These are phyloP conservation scores for Lathyrus tuberosus DNA, from an alignment of 306 rosid genomes.

Conservation along the genomic window DNA sequence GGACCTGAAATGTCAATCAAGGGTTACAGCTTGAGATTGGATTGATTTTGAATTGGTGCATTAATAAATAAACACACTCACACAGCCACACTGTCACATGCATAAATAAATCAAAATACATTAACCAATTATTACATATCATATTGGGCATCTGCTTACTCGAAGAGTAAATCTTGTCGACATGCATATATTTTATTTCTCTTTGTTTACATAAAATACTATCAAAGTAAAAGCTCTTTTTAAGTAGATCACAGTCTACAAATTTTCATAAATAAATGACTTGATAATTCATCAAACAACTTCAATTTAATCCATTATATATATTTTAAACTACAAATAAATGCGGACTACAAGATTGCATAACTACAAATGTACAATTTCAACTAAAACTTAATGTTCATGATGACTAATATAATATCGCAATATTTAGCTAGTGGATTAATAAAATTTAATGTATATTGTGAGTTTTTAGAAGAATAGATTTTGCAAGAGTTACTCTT, in stretches of 20 bases:
- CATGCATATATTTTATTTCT: not conserved
- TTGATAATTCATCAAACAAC: not conserved
- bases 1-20: conserved; percentile 65
- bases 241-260: not conserved
- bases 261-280: not conserved
- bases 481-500: not conserved
- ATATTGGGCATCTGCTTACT: not conserved
- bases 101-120: not conserved
- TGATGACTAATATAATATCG: not conserved
- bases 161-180: not conserved
- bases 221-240: not conserved
- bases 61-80: not conserved
- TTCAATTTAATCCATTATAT: not conserved
- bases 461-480: not conserved
- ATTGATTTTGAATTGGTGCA: conserved; percentile 12
- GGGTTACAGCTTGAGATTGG: conserved; percentile 21
- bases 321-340: not conserved
- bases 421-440: conserved; percentile 4
- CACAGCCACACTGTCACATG: not conserved
- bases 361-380: not conserved
- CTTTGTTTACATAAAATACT: not conserved
- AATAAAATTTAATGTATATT: not conserved
- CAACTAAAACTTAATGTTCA: not conserved
- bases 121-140: not conserved
- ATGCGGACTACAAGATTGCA: not conserved